These are phyloP conservation scores for Saccharomycopsis capsularis DNA, from an alignment of 805 yeast species.

Conservation along the genomic window DNA sequence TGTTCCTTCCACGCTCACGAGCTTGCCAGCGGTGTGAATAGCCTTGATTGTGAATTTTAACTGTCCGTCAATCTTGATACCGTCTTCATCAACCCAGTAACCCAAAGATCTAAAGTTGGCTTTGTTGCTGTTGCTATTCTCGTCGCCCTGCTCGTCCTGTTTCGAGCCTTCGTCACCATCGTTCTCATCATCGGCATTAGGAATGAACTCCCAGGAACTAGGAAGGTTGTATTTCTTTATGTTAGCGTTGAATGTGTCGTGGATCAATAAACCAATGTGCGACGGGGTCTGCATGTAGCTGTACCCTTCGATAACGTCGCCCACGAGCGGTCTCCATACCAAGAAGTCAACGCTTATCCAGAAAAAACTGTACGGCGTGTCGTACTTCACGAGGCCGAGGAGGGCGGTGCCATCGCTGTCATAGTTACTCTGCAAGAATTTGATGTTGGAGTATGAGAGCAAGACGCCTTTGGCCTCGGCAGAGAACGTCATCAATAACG, in stretches of 20 bases:
- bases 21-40: slow-evolving; percentile 69
- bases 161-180: slow-evolving; percentile 45
- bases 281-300: slow-evolving; percentile 90
- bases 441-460: slow-evolving; percentile 65
- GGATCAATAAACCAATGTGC: slow-evolving; percentile 84
- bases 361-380: slow-evolving; percentile 79
- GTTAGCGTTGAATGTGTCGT: slow-evolving; percentile 92
- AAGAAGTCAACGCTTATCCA: slow-evolving; percentile 82
- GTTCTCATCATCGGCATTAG: slow-evolving; percentile 67
- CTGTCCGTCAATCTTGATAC: slow-evolving; percentile 74
- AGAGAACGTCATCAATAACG: slow-evolving; percentile 77
- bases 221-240: slow-evolving; percentile 84
- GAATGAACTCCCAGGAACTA: slow-evolving; percentile 75
- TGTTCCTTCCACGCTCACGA: slow-evolving; percentile 86
- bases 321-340: slow-evolving; percentile 87
- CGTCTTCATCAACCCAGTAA: slow-evolving; percentile 78
- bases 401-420: slow-evolving; percentile 26
- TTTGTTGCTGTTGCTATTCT: slow-evolving; percentile 8
- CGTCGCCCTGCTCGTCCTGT: slow-evolving; percentile 6
- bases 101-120: slow-evolving; percentile 55
- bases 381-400: slow-evolving; percentile 64
- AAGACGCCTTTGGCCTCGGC: slow-evolving; percentile 74
- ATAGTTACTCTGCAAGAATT: slow-evolving; percentile 31
- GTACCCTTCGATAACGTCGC: slow-evolving; percentile 81
- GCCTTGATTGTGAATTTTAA: slow-evolving; percentile 66